Conservation (phyloP, 768 basidiomycete species). For the Boletus rubropictus region DNA sequence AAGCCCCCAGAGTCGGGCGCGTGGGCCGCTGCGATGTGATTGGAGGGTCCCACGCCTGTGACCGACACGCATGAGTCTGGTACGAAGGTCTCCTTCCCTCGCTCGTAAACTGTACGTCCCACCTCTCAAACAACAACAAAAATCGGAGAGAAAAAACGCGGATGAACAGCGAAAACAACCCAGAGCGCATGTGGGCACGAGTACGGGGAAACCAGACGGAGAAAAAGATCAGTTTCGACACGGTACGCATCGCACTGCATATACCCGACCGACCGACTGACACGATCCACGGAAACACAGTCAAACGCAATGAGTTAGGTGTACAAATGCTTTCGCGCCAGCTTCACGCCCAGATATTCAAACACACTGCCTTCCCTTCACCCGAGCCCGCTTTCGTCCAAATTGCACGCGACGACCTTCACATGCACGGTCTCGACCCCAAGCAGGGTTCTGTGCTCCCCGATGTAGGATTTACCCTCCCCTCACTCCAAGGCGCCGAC, state of each 20-base stretch:
- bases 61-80: slow-evolving; percentile 11
- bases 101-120: slow-evolving; percentile 12
- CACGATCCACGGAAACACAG: slow-evolving; percentile 26
- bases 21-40: too few relatives aligned
- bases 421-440: slow-evolving; percentile 76
- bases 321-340: slow-evolving; percentile 83
- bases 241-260: slow-evolving; percentile 2
- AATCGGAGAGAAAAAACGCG: neutral
- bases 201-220: neutral
- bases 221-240: neutral
- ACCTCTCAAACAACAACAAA: slow-evolving; percentile 13
- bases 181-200: neutral
- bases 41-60: slow-evolving; percentile 12
- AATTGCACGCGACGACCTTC: slow-evolving; percentile 77
- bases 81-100: slow-evolving; percentile 14
- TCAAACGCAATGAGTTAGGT: slow-evolving; percentile 81
- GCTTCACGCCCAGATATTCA: slow-evolving; percentile 83
- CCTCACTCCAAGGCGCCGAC: slow-evolving; percentile 72
- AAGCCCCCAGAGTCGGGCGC: too few relatives aligned
- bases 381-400: slow-evolving; percentile 58
- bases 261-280: neutral
- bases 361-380: slow-evolving; percentile 54
- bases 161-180: neutral
- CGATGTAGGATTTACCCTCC: slow-evolving; percentile 73
- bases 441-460: slow-evolving; percentile 76